These are phyloP conservation scores for Oidium heveae DNA, from an alignment of 2,329 filamentous ascomycete genomes.

Conservation along the genomic window DNA sequence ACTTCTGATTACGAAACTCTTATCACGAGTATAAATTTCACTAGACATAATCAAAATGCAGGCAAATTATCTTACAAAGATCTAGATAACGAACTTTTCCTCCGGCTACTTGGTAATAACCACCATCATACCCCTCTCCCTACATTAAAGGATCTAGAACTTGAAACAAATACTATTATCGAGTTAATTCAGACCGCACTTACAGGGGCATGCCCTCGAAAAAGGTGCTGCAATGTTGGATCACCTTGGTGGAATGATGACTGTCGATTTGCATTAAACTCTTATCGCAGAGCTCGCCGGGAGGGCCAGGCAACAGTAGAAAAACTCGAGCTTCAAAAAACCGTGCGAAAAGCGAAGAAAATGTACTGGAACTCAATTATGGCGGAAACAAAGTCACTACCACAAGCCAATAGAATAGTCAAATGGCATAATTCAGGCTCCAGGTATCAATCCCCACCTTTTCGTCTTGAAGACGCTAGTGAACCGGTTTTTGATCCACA, in stretches of 20 bases:
- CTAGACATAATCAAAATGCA: not conserved
- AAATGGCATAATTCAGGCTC: not conserved
- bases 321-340: not conserved
- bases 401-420: not conserved
- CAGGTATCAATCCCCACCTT: not conserved
- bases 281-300: not conserved
- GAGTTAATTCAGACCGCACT: not conserved
- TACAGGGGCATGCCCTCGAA: not conserved
- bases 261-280: not conserved
- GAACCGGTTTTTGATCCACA: not conserved
- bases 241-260: constrained; percentile 1
- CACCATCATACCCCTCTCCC: not conserved
- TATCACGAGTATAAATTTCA: not conserved
- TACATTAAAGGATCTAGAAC: not conserved
- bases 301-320: not conserved
- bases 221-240: not conserved
- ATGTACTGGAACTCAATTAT: not conserved
- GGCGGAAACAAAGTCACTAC: not conserved
- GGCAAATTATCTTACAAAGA: not conserved
- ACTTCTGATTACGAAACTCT: not conserved
- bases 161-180: not conserved
- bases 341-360: not conserved
- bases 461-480: not conserved
- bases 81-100: not conserved
- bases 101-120: not conserved